phyloP scores from a whole-genome alignment of 1,139 yeast genomes.

The Geotrichum phurueaensis region DNA sequence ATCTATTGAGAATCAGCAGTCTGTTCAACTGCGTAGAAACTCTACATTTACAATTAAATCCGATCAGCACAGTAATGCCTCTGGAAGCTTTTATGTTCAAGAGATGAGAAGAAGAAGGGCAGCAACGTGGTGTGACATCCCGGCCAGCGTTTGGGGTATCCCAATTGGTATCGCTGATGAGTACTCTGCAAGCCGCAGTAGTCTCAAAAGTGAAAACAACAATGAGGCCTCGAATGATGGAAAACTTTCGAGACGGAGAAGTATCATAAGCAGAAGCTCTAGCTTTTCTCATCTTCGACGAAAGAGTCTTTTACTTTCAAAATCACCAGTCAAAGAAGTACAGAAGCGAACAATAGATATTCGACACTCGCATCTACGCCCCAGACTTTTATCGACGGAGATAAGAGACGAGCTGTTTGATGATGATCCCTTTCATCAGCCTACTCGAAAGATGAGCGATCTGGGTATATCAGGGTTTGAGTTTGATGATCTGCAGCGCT shows the following conservation, averaged over 20 bases:
- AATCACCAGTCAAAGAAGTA: slow-evolving; percentile 37
- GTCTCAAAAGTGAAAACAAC: neutral
- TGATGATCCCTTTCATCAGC: neutral
- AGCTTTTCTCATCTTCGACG: neutral
- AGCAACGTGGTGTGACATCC: slow-evolving; percentile 45
- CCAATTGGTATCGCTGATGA: slow-evolving; percentile 57
- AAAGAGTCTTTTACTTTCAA: slow-evolving; percentile 26
- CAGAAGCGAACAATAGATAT: slow-evolving; percentile 43
- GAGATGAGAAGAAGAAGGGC: slow-evolving; percentile 50
- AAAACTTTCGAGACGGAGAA: neutral
- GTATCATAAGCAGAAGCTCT: neutral
- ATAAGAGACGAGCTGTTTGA: slow-evolving; percentile 48
- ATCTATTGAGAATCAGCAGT: neutral
- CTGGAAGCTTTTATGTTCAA: slow-evolving; percentile 49
- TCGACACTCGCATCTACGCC: slow-evolving; percentile 68
- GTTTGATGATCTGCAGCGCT: neutral
- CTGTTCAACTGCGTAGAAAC: slow-evolving; percentile 1
- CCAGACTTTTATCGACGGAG: slow-evolving; percentile 71
- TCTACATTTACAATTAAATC: slow-evolving; percentile 3
- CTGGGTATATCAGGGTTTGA: neutral
- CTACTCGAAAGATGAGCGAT: neutral
- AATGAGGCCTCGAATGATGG: neutral
- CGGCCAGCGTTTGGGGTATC: slow-evolving; percentile 53
- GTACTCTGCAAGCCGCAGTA: neutral
- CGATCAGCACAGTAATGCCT: slow-evolving; percentile 13